Conservation (phyloP, 73 alveolate species). For the Paramecium biaurelia region DNA sequence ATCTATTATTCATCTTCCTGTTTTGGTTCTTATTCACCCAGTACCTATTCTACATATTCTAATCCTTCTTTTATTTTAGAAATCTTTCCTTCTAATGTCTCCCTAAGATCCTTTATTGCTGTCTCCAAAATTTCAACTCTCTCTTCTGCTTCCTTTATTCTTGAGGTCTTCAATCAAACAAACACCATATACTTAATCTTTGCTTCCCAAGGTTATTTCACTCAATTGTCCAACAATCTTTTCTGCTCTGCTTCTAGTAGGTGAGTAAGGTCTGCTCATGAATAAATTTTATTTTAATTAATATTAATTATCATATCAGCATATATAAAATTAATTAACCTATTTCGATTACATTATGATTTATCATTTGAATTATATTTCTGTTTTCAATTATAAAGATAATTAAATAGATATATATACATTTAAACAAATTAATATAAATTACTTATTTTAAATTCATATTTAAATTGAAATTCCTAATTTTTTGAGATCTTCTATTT, state of each 20-base stretch:
- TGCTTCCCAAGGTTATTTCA: background rate
- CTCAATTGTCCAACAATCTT: background rate
- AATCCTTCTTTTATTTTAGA: background rate
- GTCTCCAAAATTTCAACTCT: background rate
- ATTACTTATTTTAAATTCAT: background rate
- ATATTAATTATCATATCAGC: background rate
- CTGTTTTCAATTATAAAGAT: background rate
- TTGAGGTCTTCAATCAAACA: background rate
- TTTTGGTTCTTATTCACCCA: slow-evolving; percentile 12
- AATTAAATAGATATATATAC: background rate
- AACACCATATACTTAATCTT: background rate
- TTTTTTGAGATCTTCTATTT: slow-evolving; percentile 10
- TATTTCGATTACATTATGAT: background rate
- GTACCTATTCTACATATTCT: background rate
- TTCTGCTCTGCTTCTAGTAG: slow-evolving; percentile 46
- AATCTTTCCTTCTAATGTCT: background rate
- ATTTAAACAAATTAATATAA: background rate
- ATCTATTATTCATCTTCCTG: background rate
- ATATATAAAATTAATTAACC: background rate
- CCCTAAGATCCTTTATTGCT: background rate
- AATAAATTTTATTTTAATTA: background rate
- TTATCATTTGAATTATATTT: background rate
- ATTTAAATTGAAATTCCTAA: background rate
- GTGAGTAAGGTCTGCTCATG: slow-evolving; percentile 47
- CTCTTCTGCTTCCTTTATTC: slow-evolving; percentile 40